These are phyloP conservation scores for Dalbergia oliveri DNA, from an alignment of 306 rosid genomes.

Conservation along the genomic window DNA sequence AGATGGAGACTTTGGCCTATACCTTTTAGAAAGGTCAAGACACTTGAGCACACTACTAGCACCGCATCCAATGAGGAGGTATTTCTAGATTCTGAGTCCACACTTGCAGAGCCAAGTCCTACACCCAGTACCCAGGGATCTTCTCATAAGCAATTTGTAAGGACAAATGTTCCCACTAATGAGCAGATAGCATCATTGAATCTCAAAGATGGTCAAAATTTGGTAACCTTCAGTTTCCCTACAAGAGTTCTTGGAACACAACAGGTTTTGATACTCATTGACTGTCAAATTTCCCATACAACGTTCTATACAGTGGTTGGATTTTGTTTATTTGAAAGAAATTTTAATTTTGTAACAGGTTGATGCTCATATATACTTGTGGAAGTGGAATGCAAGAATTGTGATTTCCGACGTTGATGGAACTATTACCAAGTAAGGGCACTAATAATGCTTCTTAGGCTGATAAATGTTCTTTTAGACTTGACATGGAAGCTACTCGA, in stretches of 20 bases:
- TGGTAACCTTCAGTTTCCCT: slow-evolving; percentile 88
- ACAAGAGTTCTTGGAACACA: slow-evolving; percentile 92
- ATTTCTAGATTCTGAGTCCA: slow-evolving; percentile 90
- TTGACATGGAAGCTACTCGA: slow-evolving; percentile 28
- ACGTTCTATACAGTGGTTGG: slow-evolving; percentile 24
- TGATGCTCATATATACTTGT: slow-evolving; percentile 96
- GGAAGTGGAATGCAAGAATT: slow-evolving; percentile 97
- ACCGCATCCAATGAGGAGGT: slow-evolving; percentile 75
- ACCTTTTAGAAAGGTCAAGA: slow-evolving; percentile 91
- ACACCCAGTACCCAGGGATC: slow-evolving; percentile 52
- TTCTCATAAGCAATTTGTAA: slow-evolving; percentile 72
- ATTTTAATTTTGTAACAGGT: slow-evolving; percentile 64
- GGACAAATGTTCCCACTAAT: slow-evolving; percentile 94
- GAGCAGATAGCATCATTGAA: slow-evolving; percentile 97
- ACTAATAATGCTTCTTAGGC: slow-evolving; percentile 21
- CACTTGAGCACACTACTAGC: slow-evolving; percentile 76
- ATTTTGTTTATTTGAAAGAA: slow-evolving; percentile 46
- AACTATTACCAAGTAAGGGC: slow-evolving; percentile 95
- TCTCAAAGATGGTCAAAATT: slow-evolving; percentile 94
- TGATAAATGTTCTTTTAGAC: slow-evolving; percentile 44
- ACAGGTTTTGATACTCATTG: slow-evolving; percentile 71
- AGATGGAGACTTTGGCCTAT: slow-evolving; percentile 96
- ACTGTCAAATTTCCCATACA: slow-evolving; percentile 25
- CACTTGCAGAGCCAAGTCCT: slow-evolving; percentile 57
- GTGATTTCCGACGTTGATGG: slow-evolving; percentile 99